Percentiles rank a stretch among this genome's conserved stretches.
These are phyloP conservation scores for Malassezia vespertilionis DNA, from an alignment of 1,284 basidiomycete genomes.

Conservation along the genomic window DNA sequence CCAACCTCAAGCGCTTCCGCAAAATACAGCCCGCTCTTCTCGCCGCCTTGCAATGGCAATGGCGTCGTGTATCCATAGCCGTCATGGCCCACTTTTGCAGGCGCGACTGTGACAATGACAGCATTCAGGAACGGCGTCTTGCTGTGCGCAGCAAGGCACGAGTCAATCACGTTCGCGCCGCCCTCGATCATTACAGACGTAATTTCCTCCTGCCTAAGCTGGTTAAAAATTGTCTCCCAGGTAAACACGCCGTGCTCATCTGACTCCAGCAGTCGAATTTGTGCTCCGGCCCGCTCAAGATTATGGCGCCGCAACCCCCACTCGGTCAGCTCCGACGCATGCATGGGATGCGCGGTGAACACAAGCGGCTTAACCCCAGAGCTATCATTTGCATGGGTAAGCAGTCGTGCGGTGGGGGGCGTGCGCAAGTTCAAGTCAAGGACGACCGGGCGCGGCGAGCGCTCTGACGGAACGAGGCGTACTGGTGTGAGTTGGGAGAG, in stretches of 20 bases:
- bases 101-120: constrained; percentile 10
- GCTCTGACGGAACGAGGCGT: constrained; percentile 36
- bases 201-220: constrained; percentile 50
- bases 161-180: constrained; percentile 67
- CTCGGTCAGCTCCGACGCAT: constrained; percentile 1
- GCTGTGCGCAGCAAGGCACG: constrained; percentile 54
- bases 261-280: constrained; percentile 43
- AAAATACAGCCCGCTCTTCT: background rate
- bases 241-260: background rate
- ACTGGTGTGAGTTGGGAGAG: constrained; percentile 25
- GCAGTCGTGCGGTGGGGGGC: constrained; percentile 59
- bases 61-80: constrained; percentile 9
- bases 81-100: background rate
- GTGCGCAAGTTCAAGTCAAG: constrained; percentile 67
- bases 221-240: constrained; percentile 19
- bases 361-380: constrained; percentile 65
- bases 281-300: constrained; percentile 49
- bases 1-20: background rate
- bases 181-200: constrained; percentile 85
- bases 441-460: constrained; percentile 64
- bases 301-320: constrained; percentile 14
- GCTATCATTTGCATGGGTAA: constrained; percentile 58
- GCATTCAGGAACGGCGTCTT: background rate
- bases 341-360: constrained; percentile 45
- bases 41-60: background rate